phyloP scores from a whole-genome alignment of 805 yeast species.

The Nakazawaea pomicola region DNA sequence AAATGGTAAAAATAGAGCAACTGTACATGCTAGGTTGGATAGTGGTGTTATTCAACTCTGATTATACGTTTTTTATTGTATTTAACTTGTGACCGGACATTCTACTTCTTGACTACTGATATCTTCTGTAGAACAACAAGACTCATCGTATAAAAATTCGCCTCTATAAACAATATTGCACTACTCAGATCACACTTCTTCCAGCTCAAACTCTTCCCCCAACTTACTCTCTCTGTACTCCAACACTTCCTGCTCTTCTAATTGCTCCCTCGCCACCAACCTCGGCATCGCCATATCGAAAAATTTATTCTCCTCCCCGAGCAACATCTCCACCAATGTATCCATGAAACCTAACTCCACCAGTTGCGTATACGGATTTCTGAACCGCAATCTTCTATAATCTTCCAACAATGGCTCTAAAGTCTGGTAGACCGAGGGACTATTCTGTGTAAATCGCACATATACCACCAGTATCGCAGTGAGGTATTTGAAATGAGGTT shows the following conservation, averaged over 20 bases:
- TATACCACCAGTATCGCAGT: slow-evolving; percentile 69
- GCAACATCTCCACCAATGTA: slow-evolving; percentile 62
- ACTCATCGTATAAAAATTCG: slow-evolving; percentile 25
- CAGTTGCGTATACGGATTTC: slow-evolving; percentile 30
- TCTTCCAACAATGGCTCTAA: slow-evolving; percentile 60
- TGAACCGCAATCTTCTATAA: slow-evolving; percentile 60
- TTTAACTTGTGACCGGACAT: too few relatives aligned
- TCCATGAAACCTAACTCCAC: slow-evolving; percentile 56
- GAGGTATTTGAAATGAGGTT: slow-evolving; percentile 72
- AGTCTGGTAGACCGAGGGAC: slow-evolving; percentile 39
- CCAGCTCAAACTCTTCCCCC: too few relatives aligned
- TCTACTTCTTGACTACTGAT: too few relatives aligned
- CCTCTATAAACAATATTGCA: too few relatives aligned
- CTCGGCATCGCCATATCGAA: slow-evolving; percentile 74
- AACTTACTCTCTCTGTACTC: slow-evolving; percentile 34
- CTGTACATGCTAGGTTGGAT: background rate
- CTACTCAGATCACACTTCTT: too few relatives aligned
- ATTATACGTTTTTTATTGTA: too few relatives aligned
- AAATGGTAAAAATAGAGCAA: slow-evolving; percentile 16
- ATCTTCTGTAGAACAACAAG: slow-evolving; percentile 22
- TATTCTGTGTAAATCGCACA: slow-evolving; percentile 40
- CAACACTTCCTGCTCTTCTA: slow-evolving; percentile 38
- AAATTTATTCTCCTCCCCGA: slow-evolving; percentile 43
- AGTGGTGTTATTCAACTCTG: slow-evolving; percentile 6
- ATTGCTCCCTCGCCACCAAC: slow-evolving; percentile 34